Evolutionary conservation across 2,329 filamentous ascomycete species (phyloP).

Genomic region (Fusarium neocosmosporiellum): DNA sequence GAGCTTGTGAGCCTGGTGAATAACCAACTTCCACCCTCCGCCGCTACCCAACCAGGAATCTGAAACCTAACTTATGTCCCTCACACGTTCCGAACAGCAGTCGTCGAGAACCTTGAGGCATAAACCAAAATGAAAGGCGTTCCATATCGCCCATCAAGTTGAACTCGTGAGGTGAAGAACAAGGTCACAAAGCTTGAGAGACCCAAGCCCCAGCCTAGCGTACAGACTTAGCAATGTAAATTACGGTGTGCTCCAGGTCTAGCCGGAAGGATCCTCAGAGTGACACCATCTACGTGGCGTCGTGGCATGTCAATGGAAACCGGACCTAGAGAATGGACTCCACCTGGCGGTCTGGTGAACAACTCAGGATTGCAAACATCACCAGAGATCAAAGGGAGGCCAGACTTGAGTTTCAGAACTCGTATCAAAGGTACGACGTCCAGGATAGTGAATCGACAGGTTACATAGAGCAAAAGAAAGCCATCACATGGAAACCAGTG

Average conservation of each 20-base stretch:
- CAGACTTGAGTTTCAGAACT: not conserved
- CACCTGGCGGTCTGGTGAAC: constrained; percentile 24
- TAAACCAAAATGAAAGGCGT: not conserved
- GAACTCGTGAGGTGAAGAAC: not conserved
- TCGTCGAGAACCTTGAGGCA: not conserved
- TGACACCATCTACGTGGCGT: constrained; percentile 2
- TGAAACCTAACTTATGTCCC: not conserved
- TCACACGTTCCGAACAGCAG: not conserved
- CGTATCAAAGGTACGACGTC: not conserved
- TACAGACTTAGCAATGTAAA: not conserved
- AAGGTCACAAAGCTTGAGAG: not conserved
- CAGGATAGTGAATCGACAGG: not conserved
- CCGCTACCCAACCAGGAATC: not conserved
- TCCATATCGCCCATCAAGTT: not conserved
- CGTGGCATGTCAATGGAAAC: constrained; percentile 1
- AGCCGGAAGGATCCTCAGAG: constrained; percentile 1
- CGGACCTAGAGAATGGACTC: constrained; percentile 12
- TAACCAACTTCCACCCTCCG: not conserved
- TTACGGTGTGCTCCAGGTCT: constrained; percentile 22
- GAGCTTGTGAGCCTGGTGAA: not conserved
- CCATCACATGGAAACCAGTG: not conserved
- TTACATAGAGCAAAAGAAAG: not conserved
- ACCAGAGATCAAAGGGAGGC: constrained; percentile 6
- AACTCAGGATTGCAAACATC: constrained; percentile 6
- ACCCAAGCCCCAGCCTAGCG: not conserved